A percentile compares a stretch with the other conserved stretches of the same genome.
Conservation (phyloP, 169 alveolate genomes). For the Eimeria acervulina region DNA sequence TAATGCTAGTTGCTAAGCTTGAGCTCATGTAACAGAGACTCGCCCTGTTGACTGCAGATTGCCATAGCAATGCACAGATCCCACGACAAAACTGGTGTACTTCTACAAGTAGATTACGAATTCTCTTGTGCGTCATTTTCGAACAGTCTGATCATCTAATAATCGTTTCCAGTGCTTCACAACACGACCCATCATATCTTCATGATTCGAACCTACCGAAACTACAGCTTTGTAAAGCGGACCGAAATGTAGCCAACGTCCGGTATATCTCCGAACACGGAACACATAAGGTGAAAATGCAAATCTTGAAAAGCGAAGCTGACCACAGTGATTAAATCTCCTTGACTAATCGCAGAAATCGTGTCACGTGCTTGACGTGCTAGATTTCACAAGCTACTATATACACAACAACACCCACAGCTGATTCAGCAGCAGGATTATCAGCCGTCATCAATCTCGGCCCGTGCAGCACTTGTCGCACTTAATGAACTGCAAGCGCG, state of each 20-base stretch:
- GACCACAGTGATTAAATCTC: background rate
- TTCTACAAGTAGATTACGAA: background rate
- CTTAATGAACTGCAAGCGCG: background rate
- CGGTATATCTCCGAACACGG: background rate
- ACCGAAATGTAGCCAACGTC: background rate
- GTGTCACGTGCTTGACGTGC: background rate
- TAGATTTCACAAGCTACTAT: background rate
- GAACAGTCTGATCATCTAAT: background rate
- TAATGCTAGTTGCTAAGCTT: background rate
- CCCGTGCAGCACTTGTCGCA: background rate
- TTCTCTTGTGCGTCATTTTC: background rate
- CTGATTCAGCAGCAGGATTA: background rate
- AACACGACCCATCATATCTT: too few species aligned
- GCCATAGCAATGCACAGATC: too few species aligned
- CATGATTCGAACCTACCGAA: too few species aligned
- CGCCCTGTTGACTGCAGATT: too few species aligned
- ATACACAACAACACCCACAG: background rate
- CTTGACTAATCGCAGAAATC: background rate
- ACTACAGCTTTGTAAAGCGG: background rate
- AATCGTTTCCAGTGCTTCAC: too few species aligned
- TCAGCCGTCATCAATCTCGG: background rate
- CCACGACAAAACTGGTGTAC: too few species aligned
- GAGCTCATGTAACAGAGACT: background rate
- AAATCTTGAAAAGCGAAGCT: background rate
- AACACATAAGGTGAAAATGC: background rate